phyloP scores from a whole-genome alignment of 2,329 filamentous ascomycete genomes.

The Achaetomium macrosporum region DNA sequence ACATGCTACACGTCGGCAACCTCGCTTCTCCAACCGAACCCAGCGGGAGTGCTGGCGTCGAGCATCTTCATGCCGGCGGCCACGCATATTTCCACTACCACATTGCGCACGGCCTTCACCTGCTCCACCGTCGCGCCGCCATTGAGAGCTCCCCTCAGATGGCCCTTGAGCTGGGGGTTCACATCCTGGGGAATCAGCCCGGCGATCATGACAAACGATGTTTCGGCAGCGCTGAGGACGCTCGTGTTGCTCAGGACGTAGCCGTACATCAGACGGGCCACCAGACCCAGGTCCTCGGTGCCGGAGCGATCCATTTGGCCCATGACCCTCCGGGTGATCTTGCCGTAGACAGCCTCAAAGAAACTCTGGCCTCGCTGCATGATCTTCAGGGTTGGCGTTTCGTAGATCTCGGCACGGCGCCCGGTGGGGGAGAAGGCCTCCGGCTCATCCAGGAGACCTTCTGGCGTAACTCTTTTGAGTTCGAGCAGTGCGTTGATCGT shows the following conservation, averaged over 20 bases:
- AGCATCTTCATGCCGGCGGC: slow-evolving; percentile 42
- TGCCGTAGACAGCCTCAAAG: slow-evolving; percentile 46
- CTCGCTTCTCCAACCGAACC: slow-evolving; percentile 43
- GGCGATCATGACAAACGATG: slow-evolving; percentile 46
- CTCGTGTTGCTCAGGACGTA: slow-evolving; percentile 43
- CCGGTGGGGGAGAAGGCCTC: slow-evolving; percentile 33
- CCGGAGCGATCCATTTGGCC: slow-evolving; percentile 43
- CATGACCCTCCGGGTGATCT: slow-evolving; percentile 43
- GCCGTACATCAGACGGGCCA: slow-evolving; percentile 44
- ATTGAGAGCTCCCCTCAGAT: slow-evolving; percentile 45
- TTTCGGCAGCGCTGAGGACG: slow-evolving; percentile 42
- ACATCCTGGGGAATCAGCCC: slow-evolving; percentile 48
- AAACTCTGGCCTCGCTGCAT: slow-evolving; percentile 40
- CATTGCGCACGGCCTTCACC: slow-evolving; percentile 42
- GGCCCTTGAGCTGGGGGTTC: slow-evolving; percentile 49
- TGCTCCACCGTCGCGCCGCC: slow-evolving; percentile 44
- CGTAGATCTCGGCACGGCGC: slow-evolving; percentile 35
- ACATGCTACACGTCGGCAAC: slow-evolving; percentile 35
- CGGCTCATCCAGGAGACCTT: slow-evolving; percentile 36
- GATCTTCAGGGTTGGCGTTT: slow-evolving; percentile 31
- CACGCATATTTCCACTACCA: slow-evolving; percentile 42
- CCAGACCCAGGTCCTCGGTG: slow-evolving; percentile 44
- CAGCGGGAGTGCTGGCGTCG: slow-evolving; percentile 28
- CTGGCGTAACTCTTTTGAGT: slow-evolving; percentile 39
- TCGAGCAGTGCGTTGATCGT: slow-evolving; percentile 43